Base-by-base conservation (phyloP, 441 rosid genomes). In the Melastoma candidum region DNA sequence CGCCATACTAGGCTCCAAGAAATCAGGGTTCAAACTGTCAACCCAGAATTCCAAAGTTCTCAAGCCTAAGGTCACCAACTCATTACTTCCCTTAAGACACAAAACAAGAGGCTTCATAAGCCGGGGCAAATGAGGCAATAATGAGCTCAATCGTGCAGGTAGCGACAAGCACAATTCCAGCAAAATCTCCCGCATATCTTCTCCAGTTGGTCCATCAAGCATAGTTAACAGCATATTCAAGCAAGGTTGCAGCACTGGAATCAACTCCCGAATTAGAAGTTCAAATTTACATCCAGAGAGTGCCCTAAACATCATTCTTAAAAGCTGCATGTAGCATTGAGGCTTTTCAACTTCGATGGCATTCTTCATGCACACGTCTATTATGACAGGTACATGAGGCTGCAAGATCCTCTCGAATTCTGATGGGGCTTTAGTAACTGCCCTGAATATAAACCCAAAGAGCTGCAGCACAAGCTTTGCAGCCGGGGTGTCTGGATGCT, bases 41-140 rank as follows among this genome's bases (percentile, higher is more conserved):
- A 94, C 96, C 99, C 99, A 94, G 72, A 94, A 94, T 70, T 94
- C 99, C 51, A 94, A 90, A 49, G 97, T 90, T 69, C 94, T 85
- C 70, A 94, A 70, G 70, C 96, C 94, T 60, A 90, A 68, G 75
- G 82, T 77, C 61, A 94, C 94, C 60, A 94, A 84, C 53, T 90
- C 99, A 80, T 87, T 84, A 67, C 73, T 83, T 72, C 95, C 96
- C 63, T 83, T 85, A 47, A 90, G 83, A 77, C 97, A 90, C 63
- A 79, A 63, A 49, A 94, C 87, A 73, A 94, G 95, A 74, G 99
- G 95, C 73, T 69, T 85, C 97, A 90, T 90, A 44, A 94, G 85
- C 55, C 92, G 95, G 53, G 94, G 84, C 67, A 94, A 93, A 76
- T 73, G 71, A 45, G 99, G 99, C 64, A 94, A 78, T 78, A 94